A percentile compares a stretch with the other conserved stretches of the same genome.
These are phyloP conservation scores for Xylaria sp. DNA, from an alignment of 2,329 filamentous ascomycete species.

Conservation along the genomic window DNA sequence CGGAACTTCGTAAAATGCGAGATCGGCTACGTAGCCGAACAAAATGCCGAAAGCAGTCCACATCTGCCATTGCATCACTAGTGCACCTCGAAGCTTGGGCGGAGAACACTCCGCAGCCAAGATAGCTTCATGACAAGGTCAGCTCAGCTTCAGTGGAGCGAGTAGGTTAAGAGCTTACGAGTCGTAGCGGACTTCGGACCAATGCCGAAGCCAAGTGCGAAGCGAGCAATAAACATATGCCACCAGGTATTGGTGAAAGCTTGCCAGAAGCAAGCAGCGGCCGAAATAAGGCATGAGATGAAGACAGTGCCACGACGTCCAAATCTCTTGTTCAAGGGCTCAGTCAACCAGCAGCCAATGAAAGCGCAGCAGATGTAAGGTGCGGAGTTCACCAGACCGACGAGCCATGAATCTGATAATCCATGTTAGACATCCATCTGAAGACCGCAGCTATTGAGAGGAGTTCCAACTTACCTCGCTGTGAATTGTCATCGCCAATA, in stretches of 20 bases:
- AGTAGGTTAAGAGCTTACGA: constrained; percentile 42
- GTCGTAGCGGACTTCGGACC: constrained; percentile 77
- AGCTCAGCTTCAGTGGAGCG: neutral
- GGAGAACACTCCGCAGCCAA: constrained; percentile 77
- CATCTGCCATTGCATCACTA: constrained; percentile 79
- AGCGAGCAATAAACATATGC: constrained; percentile 77
- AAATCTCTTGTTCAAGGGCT: constrained; percentile 76
- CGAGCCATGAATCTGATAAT: constrained; percentile 63
- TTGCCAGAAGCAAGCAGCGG: constrained; percentile 64
- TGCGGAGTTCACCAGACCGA: constrained; percentile 69
- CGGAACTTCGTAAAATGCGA: constrained; percentile 69
- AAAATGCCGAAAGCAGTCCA: constrained; percentile 66
- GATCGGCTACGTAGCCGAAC: constrained; percentile 68
- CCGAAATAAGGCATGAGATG: constrained; percentile 72
- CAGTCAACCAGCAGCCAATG: constrained; percentile 78
- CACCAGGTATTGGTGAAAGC: constrained; percentile 63
- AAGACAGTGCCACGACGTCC: constrained; percentile 79
- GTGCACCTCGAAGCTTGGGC: constrained; percentile 70
- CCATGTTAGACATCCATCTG: constrained; percentile 22
- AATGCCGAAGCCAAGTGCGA: constrained; percentile 76
- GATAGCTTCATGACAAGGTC: constrained; percentile 57
- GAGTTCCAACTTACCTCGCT: constrained; percentile 46
- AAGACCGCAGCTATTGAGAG: neutral
- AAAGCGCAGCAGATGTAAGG: constrained; percentile 75
- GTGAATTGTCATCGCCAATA: constrained; percentile 63